Base-by-base conservation (phyloP, 495 filamentous ascomycete species). In the Pyronema domesticum region DNA sequence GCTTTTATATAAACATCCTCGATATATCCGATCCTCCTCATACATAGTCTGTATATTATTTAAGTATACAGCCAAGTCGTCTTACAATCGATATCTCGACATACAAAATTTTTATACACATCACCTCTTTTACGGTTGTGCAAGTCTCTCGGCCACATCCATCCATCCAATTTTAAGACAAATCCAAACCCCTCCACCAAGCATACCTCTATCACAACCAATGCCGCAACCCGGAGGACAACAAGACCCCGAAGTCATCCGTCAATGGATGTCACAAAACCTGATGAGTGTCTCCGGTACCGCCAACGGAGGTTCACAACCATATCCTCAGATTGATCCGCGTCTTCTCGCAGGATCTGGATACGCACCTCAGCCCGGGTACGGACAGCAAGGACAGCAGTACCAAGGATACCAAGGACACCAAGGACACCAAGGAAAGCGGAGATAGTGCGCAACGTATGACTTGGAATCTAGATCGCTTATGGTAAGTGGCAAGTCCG, bases 171-270 rank as follows among this genome's bases (percentile, higher is more conserved):
- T 5, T 30, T 30, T 30, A 30, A 30, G 23, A 30, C 23, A 30
- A 2, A 30, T 30, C 23, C 1, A 30, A 30, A 1, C 5, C 23
- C 23, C 23, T 30, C 23, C 5, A 30, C 23, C 1, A 5, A 30
- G 23, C 23, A 1, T 5, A 30, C 23, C 23, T 1, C 23, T 30
- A 30, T 30, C 23, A 30, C 23, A 30, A 30, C 23, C 2, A 30
- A 53, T 53, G 50, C 19, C 50, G 9, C 11, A 9, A n/a, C 35
- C 50, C 34, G 45, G 13, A n/a, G 35, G 19, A 9, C 11, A 50
- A 8, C 50, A 53, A 43, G 50, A 53, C 50, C 50, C 50, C 35
- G 50, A 53, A 53, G 36, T 53, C 50, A 53, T 53, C 50, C 50
- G 50, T 14, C 50, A 53, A 37, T 53, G 50, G 50, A 53, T 53